phyloP scores from a whole-genome alignment of 345 rosid species.

The Eutrema yunnanense region DNA sequence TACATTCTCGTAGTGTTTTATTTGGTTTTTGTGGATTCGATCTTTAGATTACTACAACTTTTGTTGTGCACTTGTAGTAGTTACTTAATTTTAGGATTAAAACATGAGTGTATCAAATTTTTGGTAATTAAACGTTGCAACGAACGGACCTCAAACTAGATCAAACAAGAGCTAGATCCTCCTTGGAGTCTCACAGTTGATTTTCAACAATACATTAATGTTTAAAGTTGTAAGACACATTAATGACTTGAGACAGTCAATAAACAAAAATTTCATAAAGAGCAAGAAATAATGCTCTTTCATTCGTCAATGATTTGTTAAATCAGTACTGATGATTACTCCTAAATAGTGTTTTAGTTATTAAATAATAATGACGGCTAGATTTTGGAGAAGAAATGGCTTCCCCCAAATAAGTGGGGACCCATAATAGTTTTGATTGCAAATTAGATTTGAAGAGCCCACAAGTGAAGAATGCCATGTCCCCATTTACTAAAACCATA shows the following conservation, averaged over 20 bases:
- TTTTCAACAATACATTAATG: not conserved
- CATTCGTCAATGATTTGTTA: not conserved
- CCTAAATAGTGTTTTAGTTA: not conserved
- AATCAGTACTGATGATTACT: not conserved
- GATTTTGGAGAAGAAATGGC: conserved; percentile 10
- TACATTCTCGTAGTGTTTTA: too few species aligned
- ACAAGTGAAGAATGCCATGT: conserved; percentile 27
- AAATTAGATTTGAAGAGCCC: conserved; percentile 41
- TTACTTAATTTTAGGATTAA: too few species aligned
- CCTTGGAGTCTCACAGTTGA: not conserved
- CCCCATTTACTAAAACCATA: conserved; percentile 22
- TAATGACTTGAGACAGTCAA: conserved; percentile 15
- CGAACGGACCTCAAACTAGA: not conserved
- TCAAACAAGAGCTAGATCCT: not conserved
- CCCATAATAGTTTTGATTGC: conserved; percentile 40
- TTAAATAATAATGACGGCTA: not conserved
- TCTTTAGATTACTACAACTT: too few species aligned
- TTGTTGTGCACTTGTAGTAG: too few species aligned
- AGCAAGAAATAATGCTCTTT: not conserved
- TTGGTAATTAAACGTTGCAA: not conserved
- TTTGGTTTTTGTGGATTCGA: too few species aligned
- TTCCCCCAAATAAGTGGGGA: not conserved
- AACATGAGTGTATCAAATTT: too few species aligned
- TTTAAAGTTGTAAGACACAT: conserved; percentile 10
- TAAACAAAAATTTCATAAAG: not conserved